These are phyloP conservation scores for Spergularia azorica DNA, from an alignment of 179 eudicot genomes.

Conservation along the genomic window DNA sequence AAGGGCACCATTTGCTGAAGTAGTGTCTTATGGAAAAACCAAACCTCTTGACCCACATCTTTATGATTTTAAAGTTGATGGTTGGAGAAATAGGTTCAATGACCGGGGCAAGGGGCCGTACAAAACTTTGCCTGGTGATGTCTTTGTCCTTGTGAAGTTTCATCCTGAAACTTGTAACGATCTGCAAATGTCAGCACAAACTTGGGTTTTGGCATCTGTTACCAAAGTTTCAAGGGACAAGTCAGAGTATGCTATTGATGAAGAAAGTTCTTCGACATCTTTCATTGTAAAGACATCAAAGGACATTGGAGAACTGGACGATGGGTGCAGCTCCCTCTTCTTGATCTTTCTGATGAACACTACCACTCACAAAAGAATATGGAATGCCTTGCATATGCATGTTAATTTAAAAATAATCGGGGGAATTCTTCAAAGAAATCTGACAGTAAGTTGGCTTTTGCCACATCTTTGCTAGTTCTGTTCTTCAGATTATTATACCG, in stretches of 20 bases:
- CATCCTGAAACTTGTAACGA: slow-evolving; percentile 47
- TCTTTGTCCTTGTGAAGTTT: slow-evolving; percentile 43
- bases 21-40: slow-evolving; percentile 24
- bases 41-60: background rate
- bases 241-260: slow-evolving; percentile 32
- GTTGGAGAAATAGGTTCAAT: slow-evolving; percentile 55
- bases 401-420: slow-evolving; percentile 41
- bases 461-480: background rate
- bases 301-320: slow-evolving; percentile 32
- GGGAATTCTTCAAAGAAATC: slow-evolving; percentile 25
- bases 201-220: slow-evolving; percentile 54
- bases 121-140: slow-evolving; percentile 68
- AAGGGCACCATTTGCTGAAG: slow-evolving; percentile 68
- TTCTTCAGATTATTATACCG: background rate
- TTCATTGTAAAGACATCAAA: slow-evolving; percentile 44
- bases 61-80: slow-evolving; percentile 46
- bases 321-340: slow-evolving; percentile 36
- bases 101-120: slow-evolving; percentile 58
- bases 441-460: slow-evolving; percentile 23
- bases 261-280: slow-evolving; percentile 27
- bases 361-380: slow-evolving; percentile 51
- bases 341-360: slow-evolving; percentile 54
- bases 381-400: slow-evolving; percentile 51
- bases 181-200: slow-evolving; percentile 41
- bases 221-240: slow-evolving; percentile 20